A percentile compares a stretch with the other conserved stretches of the same genome.
Conservation (phyloP, 2,329 filamentous ascomycete species). For the Karstenula rhodostoma region DNA sequence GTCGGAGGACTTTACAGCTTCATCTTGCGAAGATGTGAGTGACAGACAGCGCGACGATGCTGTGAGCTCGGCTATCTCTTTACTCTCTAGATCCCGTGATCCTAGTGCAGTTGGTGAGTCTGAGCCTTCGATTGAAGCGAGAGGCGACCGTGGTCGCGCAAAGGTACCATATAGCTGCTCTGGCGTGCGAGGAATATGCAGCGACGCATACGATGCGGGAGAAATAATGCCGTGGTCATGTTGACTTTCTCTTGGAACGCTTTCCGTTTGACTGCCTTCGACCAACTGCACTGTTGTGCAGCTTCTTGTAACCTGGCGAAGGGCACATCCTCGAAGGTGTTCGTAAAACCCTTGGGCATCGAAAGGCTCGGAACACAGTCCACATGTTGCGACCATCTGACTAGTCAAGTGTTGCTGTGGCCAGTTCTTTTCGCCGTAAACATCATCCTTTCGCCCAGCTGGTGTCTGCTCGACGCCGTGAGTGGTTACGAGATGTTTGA, state of each 20-base stretch:
- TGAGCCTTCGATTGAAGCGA: not conserved
- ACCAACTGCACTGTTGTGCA: not conserved
- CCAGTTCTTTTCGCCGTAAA: constrained; percentile 64
- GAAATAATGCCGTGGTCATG: not conserved
- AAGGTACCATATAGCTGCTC: constrained; percentile 2
- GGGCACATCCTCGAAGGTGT: constrained; percentile 75
- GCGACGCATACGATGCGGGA: not conserved
- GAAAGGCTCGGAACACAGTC: constrained; percentile 85
- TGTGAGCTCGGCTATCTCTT: constrained; percentile 26
- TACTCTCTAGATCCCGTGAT: constrained; percentile 11
- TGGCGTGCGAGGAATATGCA: constrained; percentile 7
- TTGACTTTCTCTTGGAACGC: not conserved
- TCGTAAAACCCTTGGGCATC: constrained; percentile 94
- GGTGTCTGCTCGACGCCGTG: constrained; percentile 88
- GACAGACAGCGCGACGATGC: constrained; percentile 31
- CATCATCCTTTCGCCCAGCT: constrained; percentile 81
- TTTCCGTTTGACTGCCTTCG: not conserved
- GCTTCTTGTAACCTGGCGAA: constrained; percentile 57
- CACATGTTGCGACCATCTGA: constrained; percentile 80
- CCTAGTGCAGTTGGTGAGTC: not conserved
- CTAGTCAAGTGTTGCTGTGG: constrained; percentile 55
- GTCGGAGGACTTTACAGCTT: constrained; percentile 26
- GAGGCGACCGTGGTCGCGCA: not conserved
- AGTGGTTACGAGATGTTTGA: constrained; percentile 82
- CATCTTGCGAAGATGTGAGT: constrained; percentile 26